These are phyloP conservation scores for Arthrinium puccinioides DNA, from an alignment of 2,329 filamentous ascomycete genomes.

Conservation along the genomic window DNA sequence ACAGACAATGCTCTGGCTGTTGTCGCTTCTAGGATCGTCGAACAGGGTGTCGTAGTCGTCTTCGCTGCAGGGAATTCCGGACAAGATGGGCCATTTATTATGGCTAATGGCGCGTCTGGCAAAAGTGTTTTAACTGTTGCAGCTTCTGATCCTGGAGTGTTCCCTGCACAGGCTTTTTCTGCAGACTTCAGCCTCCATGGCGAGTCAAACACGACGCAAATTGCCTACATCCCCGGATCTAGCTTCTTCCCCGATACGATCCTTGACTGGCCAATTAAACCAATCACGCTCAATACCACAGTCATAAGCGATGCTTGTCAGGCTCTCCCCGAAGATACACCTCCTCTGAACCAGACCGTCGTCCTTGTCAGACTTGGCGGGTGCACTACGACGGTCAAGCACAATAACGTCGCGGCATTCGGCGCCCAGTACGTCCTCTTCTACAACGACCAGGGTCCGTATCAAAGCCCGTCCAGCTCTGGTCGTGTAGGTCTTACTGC, in stretches of 20 bases:
- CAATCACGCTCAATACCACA: conserved; percentile 15
- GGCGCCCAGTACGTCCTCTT: conserved; percentile 23
- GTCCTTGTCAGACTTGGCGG: conserved; percentile 11
- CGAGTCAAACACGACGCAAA: conserved; percentile 13
- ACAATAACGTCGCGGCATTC: conserved; percentile 21
- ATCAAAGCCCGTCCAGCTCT: too few relatives aligned
- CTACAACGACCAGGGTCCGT: conserved; percentile 26
- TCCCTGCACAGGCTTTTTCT: conserved; percentile 13
- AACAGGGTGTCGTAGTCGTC: conserved; percentile 18
- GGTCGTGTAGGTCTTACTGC: too few relatives aligned
- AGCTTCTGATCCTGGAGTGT: conserved; percentile 11
- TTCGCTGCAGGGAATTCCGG: conserved; percentile 15
- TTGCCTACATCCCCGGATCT: conserved; percentile 15
- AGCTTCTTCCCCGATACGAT: conserved; percentile 15
- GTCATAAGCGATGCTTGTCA: conserved; percentile 17
- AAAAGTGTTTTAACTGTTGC: conserved; percentile 18
- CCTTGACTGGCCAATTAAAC: conserved; percentile 16
- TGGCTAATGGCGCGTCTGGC: conserved; percentile 17
- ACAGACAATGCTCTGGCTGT: conserved; percentile 33
- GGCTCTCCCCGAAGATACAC: conserved; percentile 11
- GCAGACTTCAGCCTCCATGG: conserved; percentile 13
- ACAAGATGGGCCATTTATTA: conserved; percentile 14
- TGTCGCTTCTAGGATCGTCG: conserved; percentile 31
- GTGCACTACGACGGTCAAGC: conserved; percentile 13
- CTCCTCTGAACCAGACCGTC: conserved; percentile 10